These are phyloP conservation scores for Allomyces javanicus DNA, from an alignment of 192 early-diverging fungal genomes.

Conservation along the genomic window DNA sequence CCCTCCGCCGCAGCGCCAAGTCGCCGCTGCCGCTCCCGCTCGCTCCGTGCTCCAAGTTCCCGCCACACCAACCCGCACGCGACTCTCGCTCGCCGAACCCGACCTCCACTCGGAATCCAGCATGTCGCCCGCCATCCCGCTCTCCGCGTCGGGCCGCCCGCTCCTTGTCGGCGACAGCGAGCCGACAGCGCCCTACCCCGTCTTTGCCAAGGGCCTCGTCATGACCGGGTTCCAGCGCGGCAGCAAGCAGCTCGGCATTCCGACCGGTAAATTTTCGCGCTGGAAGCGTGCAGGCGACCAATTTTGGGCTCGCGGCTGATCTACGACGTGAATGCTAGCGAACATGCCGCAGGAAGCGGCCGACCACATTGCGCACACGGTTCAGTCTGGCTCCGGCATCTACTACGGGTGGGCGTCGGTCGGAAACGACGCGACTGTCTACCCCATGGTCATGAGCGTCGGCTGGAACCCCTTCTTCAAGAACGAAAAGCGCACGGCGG, in stretches of 20 bases:
- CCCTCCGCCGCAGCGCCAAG: too few species aligned
- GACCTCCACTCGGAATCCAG: too few species aligned
- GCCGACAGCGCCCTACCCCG: slow-evolving; percentile 51
- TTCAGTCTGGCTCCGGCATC: slow-evolving; percentile 60
- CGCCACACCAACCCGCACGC: too few species aligned
- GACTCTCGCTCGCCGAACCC: too few species aligned
- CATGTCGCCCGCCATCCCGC: too few species aligned
- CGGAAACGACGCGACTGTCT: slow-evolving; percentile 28
- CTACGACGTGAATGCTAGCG: slow-evolving; percentile 26
- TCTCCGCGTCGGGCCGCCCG: slow-evolving; percentile 15
- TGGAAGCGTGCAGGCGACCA: not conserved
- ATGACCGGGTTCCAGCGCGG: slow-evolving; percentile 86
- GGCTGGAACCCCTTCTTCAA: slow-evolving; percentile 99
- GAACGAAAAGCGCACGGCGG: slow-evolving; percentile 85
- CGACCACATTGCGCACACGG: slow-evolving; percentile 23
- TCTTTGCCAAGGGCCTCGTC: slow-evolving; percentile 57
- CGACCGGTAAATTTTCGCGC: slow-evolving; percentile 47
- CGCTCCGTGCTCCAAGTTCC: too few species aligned
- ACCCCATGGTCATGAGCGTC: slow-evolving; percentile 96
- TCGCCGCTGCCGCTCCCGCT: too few species aligned
- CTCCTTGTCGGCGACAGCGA: slow-evolving; percentile 38
- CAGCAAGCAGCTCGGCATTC: slow-evolving; percentile 89
- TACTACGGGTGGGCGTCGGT: slow-evolving; percentile 90
- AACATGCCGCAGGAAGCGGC: slow-evolving; percentile 70
- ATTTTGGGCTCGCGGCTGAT: not conserved